These are phyloP conservation scores for Syncephalastrum monosporum DNA, from an alignment of 371 early-diverging fungal genomes.

Conservation along the genomic window DNA sequence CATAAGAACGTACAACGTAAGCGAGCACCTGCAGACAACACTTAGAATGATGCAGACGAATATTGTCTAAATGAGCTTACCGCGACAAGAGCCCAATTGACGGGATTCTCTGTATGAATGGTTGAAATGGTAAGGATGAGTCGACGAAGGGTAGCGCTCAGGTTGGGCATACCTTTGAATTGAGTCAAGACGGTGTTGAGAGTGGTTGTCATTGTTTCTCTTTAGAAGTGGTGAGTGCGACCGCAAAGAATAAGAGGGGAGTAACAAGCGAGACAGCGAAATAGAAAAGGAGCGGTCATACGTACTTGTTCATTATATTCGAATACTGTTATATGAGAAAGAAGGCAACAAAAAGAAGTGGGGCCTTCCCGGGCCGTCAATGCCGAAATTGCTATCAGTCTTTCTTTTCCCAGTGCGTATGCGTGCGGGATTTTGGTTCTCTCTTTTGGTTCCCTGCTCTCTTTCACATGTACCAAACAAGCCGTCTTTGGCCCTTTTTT, in stretches of 20 bases:
- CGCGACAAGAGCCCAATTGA: conserved; percentile 57
- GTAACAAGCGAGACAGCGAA: background rate
- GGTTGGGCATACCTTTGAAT: conserved; percentile 20
- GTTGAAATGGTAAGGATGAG: background rate
- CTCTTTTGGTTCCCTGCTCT: too few species aligned
- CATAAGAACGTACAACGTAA: conserved; percentile 33
- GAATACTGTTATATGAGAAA: too few species aligned
- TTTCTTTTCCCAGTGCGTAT: too few species aligned
- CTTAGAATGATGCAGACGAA: conserved; percentile 13
- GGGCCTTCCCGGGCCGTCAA: too few species aligned
- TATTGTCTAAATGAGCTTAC: conserved; percentile 29
- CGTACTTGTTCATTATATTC: conserved; percentile 14
- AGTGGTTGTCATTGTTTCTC: conserved; percentile 16
- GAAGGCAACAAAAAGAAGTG: too few species aligned
- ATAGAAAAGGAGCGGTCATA: background rate
- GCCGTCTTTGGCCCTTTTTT: too few species aligned
- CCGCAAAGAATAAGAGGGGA: background rate
- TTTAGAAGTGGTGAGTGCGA: background rate
- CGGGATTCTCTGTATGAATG: conserved; percentile 43
- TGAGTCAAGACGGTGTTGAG: conserved; percentile 19
- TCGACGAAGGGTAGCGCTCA: background rate
- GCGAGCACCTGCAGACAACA: conserved; percentile 25
- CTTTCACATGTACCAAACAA: too few species aligned
- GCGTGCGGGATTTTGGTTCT: too few species aligned
- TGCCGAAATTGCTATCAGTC: too few species aligned